Conservation (phyloP, 805 yeast genomes). For the Wickerhamia fluorescens region DNA sequence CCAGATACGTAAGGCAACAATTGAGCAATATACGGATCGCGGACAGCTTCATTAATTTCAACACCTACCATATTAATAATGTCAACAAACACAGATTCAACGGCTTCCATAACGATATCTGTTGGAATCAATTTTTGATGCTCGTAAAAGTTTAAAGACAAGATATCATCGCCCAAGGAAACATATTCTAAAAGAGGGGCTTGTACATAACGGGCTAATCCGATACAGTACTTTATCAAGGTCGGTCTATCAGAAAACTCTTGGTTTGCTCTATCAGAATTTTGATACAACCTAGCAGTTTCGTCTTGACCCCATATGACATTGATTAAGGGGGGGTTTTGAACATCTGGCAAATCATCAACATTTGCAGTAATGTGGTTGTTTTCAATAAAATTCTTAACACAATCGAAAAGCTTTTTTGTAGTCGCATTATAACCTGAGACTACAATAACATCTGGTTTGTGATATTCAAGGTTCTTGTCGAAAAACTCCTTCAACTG, state of each 20-base stretch:
- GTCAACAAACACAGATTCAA: slow-evolving; percentile 83
- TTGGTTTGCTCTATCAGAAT: slow-evolving; percentile 61
- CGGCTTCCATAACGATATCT: slow-evolving; percentile 56
- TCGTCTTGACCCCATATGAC: slow-evolving; percentile 88
- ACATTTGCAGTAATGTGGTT: slow-evolving; percentile 48
- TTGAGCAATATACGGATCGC: slow-evolving; percentile 65
- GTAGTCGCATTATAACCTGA: slow-evolving; percentile 80
- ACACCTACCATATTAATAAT: slow-evolving; percentile 87
- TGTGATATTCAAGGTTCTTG: slow-evolving; percentile 40
- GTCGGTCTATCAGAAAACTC: slow-evolving; percentile 85
- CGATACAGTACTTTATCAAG: slow-evolving; percentile 76
- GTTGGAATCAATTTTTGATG: slow-evolving; percentile 65
- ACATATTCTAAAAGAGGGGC: slow-evolving; percentile 90
- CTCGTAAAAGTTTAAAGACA: slow-evolving; percentile 60
- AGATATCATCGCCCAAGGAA: slow-evolving; percentile 66
- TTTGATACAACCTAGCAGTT: slow-evolving; percentile 82
- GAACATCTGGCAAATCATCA: slow-evolving; percentile 35
- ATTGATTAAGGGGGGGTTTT: slow-evolving; percentile 50
- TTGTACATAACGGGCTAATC: slow-evolving; percentile 85
- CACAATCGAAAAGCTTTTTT: slow-evolving; percentile 49
- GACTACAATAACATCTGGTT: slow-evolving; percentile 85
- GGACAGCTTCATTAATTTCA: slow-evolving; percentile 83
- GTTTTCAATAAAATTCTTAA: slow-evolving; percentile 49
- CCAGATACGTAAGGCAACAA: slow-evolving; percentile 79
- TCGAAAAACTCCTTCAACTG: slow-evolving; percentile 66